Conservation (phyloP, 306 rosid genomes). For the Carpinus viminea region DNA sequence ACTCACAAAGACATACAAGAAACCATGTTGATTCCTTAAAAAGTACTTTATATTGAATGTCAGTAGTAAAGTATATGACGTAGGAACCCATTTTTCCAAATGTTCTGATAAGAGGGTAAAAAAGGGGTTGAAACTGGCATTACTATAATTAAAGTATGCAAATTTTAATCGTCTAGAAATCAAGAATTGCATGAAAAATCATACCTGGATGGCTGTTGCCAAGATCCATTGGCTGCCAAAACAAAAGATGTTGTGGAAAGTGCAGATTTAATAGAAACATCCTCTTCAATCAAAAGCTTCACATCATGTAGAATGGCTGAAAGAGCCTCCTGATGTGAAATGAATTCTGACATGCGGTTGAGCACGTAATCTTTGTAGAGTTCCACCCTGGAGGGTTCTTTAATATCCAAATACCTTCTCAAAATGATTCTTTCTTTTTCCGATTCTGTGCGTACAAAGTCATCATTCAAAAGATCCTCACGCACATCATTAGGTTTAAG, state of each 20-base stretch:
- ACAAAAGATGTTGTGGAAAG: constrained; percentile 72
- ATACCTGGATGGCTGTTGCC: constrained; percentile 89
- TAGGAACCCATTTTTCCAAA: neutral
- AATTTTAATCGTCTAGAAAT: neutral
- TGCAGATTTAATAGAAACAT: constrained; percentile 57
- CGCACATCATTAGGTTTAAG: constrained; percentile 73
- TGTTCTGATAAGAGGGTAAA: neutral
- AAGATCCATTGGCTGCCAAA: constrained; percentile 88
- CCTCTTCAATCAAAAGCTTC: constrained; percentile 68
- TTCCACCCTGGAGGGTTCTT: constrained; percentile 76
- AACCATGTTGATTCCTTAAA: neutral
- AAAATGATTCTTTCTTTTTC: constrained; percentile 73
- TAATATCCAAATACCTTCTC: constrained; percentile 63
- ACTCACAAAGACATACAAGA: neutral
- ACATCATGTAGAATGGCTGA: constrained; percentile 72
- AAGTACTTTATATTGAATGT: neutral
- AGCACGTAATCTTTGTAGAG: constrained; percentile 84
- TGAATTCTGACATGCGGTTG: constrained; percentile 66
- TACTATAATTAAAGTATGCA: neutral
- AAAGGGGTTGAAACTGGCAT: neutral
- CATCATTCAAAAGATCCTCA: constrained; percentile 80
- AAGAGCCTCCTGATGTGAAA: constrained; percentile 53
- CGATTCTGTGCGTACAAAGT: constrained; percentile 78
- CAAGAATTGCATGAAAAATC: neutral
- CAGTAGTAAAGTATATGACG: neutral